Conservation (phyloP, 2,329 filamentous ascomycete species). For the Aspergillus sp. region DNA sequence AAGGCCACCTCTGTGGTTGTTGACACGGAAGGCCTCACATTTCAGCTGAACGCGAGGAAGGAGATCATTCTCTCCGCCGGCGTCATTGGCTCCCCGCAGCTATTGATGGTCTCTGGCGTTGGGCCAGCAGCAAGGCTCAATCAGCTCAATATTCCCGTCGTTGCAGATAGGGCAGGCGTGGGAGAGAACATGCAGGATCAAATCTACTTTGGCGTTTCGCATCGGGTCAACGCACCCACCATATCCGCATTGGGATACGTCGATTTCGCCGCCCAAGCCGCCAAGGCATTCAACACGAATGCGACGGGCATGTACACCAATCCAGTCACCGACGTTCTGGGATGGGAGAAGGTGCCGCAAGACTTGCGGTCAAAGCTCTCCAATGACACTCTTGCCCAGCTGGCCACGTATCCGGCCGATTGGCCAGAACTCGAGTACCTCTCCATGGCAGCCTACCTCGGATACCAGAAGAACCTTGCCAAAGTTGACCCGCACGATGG, state of each 20-base stretch:
- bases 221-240: slow-evolving; percentile 24
- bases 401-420: slow-evolving; percentile 15
- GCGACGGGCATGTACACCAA: slow-evolving; percentile 6
- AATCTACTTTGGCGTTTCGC: slow-evolving; percentile 20
- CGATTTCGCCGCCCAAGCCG: slow-evolving; percentile 5
- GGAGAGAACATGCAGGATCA: slow-evolving; percentile 38
- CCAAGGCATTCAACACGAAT: slow-evolving; percentile 11
- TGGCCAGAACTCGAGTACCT: slow-evolving; percentile 25
- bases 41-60: slow-evolving; percentile 37
- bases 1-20: slow-evolving; percentile 38
- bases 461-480: slow-evolving; percentile 7
- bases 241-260: not conserved
- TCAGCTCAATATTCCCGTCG: slow-evolving; percentile 5
- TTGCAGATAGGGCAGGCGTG: slow-evolving; percentile 11
- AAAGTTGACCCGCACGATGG: slow-evolving; percentile 18
- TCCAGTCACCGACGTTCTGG: slow-evolving; percentile 6
- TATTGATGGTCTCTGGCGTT: slow-evolving; percentile 41
- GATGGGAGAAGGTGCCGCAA: slow-evolving; percentile 16
- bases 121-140: slow-evolving; percentile 26
- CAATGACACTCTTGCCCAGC: slow-evolving; percentile 3
- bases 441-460: slow-evolving; percentile 9
- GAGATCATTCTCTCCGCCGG: slow-evolving; percentile 42
- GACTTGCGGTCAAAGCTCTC: slow-evolving; percentile 6
- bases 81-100: slow-evolving; percentile 42
- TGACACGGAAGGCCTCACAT: slow-evolving; percentile 25